Base-by-base conservation (phyloP, 768 basidiomycete species). In the Lactarius psammicola region DNA sequence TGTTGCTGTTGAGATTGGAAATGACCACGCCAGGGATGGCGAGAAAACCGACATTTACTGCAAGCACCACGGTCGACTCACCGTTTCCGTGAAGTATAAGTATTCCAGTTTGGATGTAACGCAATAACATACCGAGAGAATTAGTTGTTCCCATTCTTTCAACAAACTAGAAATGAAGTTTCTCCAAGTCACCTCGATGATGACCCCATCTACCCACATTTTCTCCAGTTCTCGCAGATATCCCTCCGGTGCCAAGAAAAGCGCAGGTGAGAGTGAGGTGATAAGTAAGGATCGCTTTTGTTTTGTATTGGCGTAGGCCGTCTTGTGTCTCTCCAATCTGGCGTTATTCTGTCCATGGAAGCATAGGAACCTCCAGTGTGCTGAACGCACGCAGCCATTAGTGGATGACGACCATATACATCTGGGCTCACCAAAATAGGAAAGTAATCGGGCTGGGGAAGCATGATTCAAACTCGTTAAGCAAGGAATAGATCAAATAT, bases 21-120 rank as follows among this genome's bases (percentile, higher is more conserved):
- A 49, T 23, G 30, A 59, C 7, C 20, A 75, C 72, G 36, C 70
- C 70, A 6, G 74, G 76, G 4, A 77, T 74, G 11, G 76, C 73
- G 17, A 77, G 69, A 58, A 77, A 76, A 17, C 74, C 71, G 8
- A 77, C 72, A 58, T 76, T 72, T 9, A 74, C 76, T 31, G 70
- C 70, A 5, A 77, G 69, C 68, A 77, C 61, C n/a, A 77, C 76
- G 11, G 74, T 77, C 0, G 73, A 69, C 74, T 76, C 9, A 28
- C 9, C 2, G 5, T 13, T 26, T 4, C 28, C 11, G 4, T 30
- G 23, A 54, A 9, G 9, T 3, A 1, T 9, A 8, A 31, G 26
- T 15, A 54, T 15, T 54, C 20, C 9, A 31, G 20, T n/a, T 54
- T 15, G 53, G 53, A 17, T 18, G 30, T 18, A 54, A 6, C 13